Base-by-base conservation (phyloP, 176 grass and related monocot species). In the Secale cereale region DNA sequence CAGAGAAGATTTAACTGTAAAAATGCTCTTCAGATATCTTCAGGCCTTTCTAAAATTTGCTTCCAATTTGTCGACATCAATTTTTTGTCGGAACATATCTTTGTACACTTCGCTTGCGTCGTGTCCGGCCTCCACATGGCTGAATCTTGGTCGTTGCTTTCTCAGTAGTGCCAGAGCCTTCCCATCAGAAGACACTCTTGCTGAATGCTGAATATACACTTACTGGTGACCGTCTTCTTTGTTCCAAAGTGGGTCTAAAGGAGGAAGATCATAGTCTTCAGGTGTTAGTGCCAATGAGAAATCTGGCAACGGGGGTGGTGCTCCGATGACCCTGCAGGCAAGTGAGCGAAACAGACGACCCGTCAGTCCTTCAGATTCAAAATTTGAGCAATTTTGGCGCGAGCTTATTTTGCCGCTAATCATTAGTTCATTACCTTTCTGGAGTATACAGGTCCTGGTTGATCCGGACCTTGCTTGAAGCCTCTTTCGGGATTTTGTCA, bases 401-500 rank as follows among this genome's bases (percentile, higher is more conserved):
- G 37, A 36, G 25, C 40, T 60, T 54, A 25, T 59, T 78, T 66
- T 62, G 2, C 15, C 28, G 20, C 50, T 66, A 27, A n/a, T 84
- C 78, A 31, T 43, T 45, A 45, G 41, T 45, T 45, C 41, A 14
- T 85, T 96, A 96, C 97, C 90, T 99, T 83, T 92, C 91, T 96
- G 94, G 90, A 59, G 86, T 90, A 80, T 99, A 99, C 67, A 96
- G 88, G 80, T 99, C 97, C 41, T 91, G 91, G 27, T 99, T 96
- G 77, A 99, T 94, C 81, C 81, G 82, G 64, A 96, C 86, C 77
- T 99, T 99, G 81, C 86, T 99, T 71, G 94, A 96, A 76, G 90
- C 91, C 80, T 99, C 94, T 80, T 92, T 99, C 4, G 94, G 97
- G 84, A 99, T 96, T 73, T 99, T 99, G 66, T 99, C 90, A 36